Evolutionary conservation across 495 filamentous ascomycete species (phyloP), one percentile per base, ranked within the genome.

Genomic region (Aeminium ludgeri): DNA sequence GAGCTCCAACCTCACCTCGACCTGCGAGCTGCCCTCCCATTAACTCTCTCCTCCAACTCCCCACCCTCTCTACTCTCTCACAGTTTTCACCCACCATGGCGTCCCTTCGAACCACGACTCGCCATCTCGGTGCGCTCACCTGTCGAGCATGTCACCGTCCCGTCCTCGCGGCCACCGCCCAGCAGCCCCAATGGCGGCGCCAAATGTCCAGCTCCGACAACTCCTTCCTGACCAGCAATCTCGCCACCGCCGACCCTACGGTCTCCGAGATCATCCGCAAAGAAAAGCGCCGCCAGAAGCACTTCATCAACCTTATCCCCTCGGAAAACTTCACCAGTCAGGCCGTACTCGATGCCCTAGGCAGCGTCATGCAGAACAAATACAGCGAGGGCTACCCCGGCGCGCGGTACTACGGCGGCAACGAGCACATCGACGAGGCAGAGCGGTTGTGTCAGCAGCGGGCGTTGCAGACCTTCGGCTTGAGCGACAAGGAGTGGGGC

Each of bases 261-360:
- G 74, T 96, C 41, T 87, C 71, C 56, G 72, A 76, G 17, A 95
- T 96, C 49, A 72, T 97, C 46, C 74, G 91, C 61, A 86, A 85
- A 69, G 87, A 97, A 66, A 95, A 94, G 74, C 68, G 68, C 44
- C 72, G 89, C 46, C 89, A 97, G 58, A 87, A 92, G 62, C 81
- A 95, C 55, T 96, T 94, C 59, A 87, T 97, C 61, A 96, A 96
- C 64, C 74, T 97, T 41, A 97, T 97, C 46, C 89, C 89, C 12
- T 97, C 89, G 16, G 89, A 97, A 64, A 97, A 97, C 64, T 96
- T 97, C 61, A 96, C 89, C 8, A 95, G 89, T 12, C 85, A 95
- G 59, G 85, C 89, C 16, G 89, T 97, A 10, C 73, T 95, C 29
- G 89, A 96, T 72, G 86, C 87, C 7, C 66, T 97, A 42, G 89